Conservation (phyloP, 257 asterid genomes). For the Petunia axillaris region DNA sequence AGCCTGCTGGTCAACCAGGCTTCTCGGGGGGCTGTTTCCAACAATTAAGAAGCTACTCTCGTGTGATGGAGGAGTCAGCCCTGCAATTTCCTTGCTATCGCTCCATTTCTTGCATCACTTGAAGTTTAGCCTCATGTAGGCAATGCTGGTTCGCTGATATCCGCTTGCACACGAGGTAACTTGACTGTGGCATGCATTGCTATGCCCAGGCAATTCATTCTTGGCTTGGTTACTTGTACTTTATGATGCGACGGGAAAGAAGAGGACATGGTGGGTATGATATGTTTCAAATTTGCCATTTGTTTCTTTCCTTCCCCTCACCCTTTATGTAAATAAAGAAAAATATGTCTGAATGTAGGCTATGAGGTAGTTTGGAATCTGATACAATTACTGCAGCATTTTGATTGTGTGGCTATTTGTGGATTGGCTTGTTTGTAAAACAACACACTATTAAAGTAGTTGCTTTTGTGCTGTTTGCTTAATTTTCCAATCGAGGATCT, state of each 20-base stretch:
- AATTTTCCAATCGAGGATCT: neutral
- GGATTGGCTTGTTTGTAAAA: neutral
- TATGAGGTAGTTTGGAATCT: conserved; percentile 23
- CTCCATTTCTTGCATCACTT: neutral
- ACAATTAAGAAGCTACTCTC: conserved; percentile 43
- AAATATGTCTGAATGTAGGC: conserved; percentile 12
- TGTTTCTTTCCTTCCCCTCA: conserved; percentile 24
- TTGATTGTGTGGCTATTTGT: conserved; percentile 7
- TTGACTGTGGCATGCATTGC: conserved; percentile 34
- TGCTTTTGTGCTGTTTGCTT: conserved; percentile 18
- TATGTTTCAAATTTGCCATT: conserved; percentile 33
- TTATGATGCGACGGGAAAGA: conserved; percentile 30
- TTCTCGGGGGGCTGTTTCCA: conserved; percentile 45
- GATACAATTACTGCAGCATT: conserved; percentile 19
- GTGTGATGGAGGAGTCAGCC: conserved; percentile 22
- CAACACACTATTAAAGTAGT: neutral
- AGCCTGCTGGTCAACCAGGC: conserved; percentile 46
- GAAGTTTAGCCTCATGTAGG: neutral
- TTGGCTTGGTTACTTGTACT: conserved; percentile 77
- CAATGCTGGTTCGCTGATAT: neutral
- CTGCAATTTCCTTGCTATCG: conserved; percentile 5
- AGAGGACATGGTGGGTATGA: conserved; percentile 25
- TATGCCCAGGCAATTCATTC: conserved; percentile 91
- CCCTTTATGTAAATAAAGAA: conserved; percentile 31
- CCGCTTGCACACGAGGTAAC: neutral